Evolutionary conservation across 2,329 filamentous ascomycete species (phyloP), one percentile per base, ranked within the genome.

Genomic region (Fusarium vanettenii): DNA sequence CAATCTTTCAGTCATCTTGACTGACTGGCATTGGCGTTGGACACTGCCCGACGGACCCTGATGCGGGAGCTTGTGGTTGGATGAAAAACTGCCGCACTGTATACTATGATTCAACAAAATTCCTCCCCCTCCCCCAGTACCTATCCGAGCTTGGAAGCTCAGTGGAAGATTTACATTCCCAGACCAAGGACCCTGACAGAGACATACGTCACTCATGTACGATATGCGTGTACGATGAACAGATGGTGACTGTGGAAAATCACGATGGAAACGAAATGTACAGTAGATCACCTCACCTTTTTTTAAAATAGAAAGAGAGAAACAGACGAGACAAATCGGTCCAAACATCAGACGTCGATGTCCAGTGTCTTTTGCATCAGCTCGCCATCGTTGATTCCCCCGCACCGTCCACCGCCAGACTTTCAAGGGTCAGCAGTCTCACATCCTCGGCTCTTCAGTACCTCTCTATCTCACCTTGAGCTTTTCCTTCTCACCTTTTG

Each of bases 131-230:
- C 16, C 25, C 50, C 29, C 50, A 29, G 33, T 57, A 35, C 31
- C 20, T 37, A 33, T 50, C 45, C 45, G 45, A 50, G 52, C 52
- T 35, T 62, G 22, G 27, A 43, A 50, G 55, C 65, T 64, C 39
- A 56, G 63, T 22, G 31, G 63, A 60, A 66, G 68, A 74, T 64
- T 59, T 50, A 13, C 57, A 60, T 65, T 61, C 13, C 60, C 55
- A 48, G 20, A 22, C 16, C 25, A 60, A 52, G 64, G 43, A 60
- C 67, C 60, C 64, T 74, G 61, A 50, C 29, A 33, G 35, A 33
- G 33, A 60, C 64, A 18, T 74, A 74, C 64, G 72, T 74, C 72
- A 74, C 60, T 45, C 39, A 63, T 48, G 60, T 35, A 50, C 20
- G 37, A 61, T 48, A 61, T 60, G 25, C 37, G 20, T 61, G 69